Conservation (phyloP, 371 early-diverging fungal species). For the Chytridium lagenaria region DNA sequence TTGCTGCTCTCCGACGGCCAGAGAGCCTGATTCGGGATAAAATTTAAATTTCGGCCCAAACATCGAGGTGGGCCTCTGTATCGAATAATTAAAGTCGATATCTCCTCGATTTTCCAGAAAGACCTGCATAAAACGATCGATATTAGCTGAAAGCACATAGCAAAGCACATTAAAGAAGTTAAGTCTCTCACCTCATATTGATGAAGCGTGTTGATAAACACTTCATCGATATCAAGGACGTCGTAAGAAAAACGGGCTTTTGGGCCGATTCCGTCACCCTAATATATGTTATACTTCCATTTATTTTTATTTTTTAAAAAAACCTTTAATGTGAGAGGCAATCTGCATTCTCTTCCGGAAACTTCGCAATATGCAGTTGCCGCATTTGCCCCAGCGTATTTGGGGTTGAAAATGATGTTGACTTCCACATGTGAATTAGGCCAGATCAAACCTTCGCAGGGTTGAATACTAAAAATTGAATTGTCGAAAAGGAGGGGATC, state of each 20-base stretch:
- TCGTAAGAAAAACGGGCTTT: constrained; percentile 59
- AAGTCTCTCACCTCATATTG: constrained; percentile 49
- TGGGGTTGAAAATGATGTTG: constrained; percentile 50
- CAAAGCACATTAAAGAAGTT: not conserved
- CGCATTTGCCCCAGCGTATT: constrained; percentile 40
- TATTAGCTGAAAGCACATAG: too few species aligned
- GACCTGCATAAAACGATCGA: constrained; percentile 48
- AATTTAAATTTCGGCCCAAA: constrained; percentile 58
- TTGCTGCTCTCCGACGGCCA: constrained; percentile 50
- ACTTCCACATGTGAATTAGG: constrained; percentile 54
- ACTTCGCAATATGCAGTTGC: constrained; percentile 54
- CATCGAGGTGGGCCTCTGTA: constrained; percentile 28
- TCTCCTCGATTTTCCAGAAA: constrained; percentile 61
- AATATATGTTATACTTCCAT: not conserved
- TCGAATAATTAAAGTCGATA: constrained; percentile 48
- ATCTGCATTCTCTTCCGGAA: constrained; percentile 52
- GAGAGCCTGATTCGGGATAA: constrained; percentile 45
- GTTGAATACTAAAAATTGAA: constrained; percentile 47
- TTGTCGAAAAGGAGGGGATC: constrained; percentile 45
- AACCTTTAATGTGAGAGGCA: constrained; percentile 56
- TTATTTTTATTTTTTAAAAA: not conserved
- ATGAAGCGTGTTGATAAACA: constrained; percentile 59
- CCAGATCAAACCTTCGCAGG: constrained; percentile 55
- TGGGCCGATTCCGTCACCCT: constrained; percentile 59
- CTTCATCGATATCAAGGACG: constrained; percentile 52